Evolutionary conservation across 78 protist species (phyloP).

Genomic region (slime mould (Dictyostelium discoideum)): DNA sequence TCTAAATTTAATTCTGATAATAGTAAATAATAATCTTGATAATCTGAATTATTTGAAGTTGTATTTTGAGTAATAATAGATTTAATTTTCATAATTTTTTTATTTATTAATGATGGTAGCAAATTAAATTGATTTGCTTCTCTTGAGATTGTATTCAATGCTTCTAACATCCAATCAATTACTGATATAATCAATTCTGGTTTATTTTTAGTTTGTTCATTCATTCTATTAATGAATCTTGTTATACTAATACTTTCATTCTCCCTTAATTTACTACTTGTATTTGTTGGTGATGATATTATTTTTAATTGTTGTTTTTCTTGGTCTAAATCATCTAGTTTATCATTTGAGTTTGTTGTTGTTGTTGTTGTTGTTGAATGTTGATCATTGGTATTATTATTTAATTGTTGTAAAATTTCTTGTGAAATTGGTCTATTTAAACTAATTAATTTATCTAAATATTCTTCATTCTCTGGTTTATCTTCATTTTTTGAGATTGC

Average conservation of each 20-base stretch:
- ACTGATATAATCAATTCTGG: background rate
- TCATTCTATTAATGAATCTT: background rate
- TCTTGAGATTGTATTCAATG: background rate
- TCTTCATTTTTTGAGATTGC: background rate
- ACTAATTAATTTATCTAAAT: conserved; percentile 15
- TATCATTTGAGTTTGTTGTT: background rate
- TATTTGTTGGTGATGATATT: background rate
- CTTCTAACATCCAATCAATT: conserved; percentile 30
- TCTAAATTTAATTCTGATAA: background rate
- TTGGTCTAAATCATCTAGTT: background rate
- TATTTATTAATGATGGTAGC: background rate
- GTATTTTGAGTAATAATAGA: background rate
- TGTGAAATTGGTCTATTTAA: conserved; percentile 21
- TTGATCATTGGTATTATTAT: background rate
- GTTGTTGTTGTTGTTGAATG: background rate
- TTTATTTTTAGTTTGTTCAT: background rate
- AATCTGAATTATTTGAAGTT: background rate
- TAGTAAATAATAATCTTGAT: conserved; percentile 7
- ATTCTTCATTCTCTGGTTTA: conserved; percentile 26
- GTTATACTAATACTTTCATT: background rate
- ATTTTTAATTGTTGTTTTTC: background rate
- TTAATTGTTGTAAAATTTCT: background rate
- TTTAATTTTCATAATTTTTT: background rate
- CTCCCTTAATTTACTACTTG: background rate
- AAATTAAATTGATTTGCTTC: background rate